Conservation (phyloP, 441 rosid species). For the Croton setiger region DNA sequence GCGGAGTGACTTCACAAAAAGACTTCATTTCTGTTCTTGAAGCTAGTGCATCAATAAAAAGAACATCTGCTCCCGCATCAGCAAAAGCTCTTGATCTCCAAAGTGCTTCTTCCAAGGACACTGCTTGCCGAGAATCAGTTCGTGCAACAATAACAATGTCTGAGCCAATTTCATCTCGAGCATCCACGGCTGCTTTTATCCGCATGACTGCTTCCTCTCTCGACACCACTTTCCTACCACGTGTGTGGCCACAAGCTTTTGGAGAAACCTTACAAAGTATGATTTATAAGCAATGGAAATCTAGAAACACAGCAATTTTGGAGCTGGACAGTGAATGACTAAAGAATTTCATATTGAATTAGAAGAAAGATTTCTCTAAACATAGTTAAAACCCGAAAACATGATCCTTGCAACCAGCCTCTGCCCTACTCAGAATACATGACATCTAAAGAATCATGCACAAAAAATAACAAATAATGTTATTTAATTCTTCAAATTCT, state of each 20-base stretch:
- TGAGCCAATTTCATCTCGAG: slow-evolving; percentile 65
- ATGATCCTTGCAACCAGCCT: not conserved
- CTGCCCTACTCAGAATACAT: not conserved
- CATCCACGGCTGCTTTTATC: slow-evolving; percentile 88
- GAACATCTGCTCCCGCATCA: slow-evolving; percentile 92
- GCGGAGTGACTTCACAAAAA: slow-evolving; percentile 69
- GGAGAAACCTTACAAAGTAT: slow-evolving; percentile 57
- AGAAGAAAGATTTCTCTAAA: not conserved
- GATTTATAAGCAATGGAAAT: slow-evolving; percentile 23
- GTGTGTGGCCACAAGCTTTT: slow-evolving; percentile 66
- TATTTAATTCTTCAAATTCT: not conserved
- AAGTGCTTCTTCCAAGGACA: slow-evolving; percentile 79
- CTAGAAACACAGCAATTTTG: slow-evolving; percentile 9
- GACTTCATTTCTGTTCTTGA: slow-evolving; percentile 92
- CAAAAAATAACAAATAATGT: not conserved
- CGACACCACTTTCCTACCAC: slow-evolving; percentile 71
- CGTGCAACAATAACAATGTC: slow-evolving; percentile 86
- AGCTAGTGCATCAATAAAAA: slow-evolving; percentile 70
- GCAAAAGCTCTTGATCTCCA: slow-evolving; percentile 88
- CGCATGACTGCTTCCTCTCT: slow-evolving; percentile 84
- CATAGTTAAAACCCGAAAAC: not conserved
- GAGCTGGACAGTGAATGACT: not conserved
- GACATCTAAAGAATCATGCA: not conserved
- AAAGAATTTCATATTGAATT: not conserved
- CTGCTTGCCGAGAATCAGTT: slow-evolving; percentile 76